Base-by-base conservation (phyloP, 139 green algal species). In the Chlamydomonas eustigma region DNA sequence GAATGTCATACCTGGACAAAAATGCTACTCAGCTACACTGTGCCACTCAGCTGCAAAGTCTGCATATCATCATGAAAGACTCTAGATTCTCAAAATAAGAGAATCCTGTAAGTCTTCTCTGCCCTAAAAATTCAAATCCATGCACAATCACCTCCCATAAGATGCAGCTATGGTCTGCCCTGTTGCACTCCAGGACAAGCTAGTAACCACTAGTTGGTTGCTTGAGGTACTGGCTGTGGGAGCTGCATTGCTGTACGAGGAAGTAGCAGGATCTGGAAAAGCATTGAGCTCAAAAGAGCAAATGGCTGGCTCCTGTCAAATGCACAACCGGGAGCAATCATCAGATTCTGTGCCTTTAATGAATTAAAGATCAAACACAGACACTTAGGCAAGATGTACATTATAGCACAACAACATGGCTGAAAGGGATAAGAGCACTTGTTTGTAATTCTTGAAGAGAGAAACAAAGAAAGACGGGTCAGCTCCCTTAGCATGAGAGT, bases 161-260 rank as follows among this genome's bases (percentile, higher is more conserved):
- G 87, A 82, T 0, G 84, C 87, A 1, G 80, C 87, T 22, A 91
- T 82, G 22, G 84, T 84, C 50, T 88, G 78, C 0, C 87, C 87
- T 30, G 87, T 90, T 30, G 68, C 71, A 69, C 82, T 89, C 87
- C 87, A 91, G 1, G 80, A 86, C 5, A 91, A 30, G 22, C 74
- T 76, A 0, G 87, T 94, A 24, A 85, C 84, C 32, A 84, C 77
- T 35, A 85, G 83, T 37, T 28, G 4, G 5, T 52, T 71, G 22
- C 32, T 33, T 36, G 33, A n/a, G 51, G 3, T 3, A 37, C 4
- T n/a, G n/a, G n/a, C 50, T 67, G 30, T 65, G 64, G 66, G 50
- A 33, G 35, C 71, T 37, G 35, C 37, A 31, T 28, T 6, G 38
- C 2, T 31, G 24, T 25, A 2, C 34, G 3, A 25, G 51, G 37